Evolutionary conservation across 805 yeast genomes (phyloP), one percentile per base, ranked within the genome.

Genomic region (Starmerella stigmatis): DNA sequence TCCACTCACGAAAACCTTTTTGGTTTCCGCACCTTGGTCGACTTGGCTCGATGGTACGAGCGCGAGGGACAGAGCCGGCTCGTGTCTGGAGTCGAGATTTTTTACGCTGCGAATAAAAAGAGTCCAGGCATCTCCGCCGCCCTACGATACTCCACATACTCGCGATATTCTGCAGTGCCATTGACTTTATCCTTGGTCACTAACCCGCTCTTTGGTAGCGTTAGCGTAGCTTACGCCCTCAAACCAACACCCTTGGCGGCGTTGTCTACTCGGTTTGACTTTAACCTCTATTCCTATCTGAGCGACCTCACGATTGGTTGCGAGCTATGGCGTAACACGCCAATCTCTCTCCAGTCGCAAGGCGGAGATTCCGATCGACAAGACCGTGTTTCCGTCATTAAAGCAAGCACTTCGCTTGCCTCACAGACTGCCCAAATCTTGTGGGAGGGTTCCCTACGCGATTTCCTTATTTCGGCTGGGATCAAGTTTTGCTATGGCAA

Each of bases 41-140:
- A 81, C 57, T 66, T 86, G 25, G 68, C 66, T n/a, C 52, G 57
- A 8, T 62, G 64, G 50, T 31, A 47, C 7, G 56, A 53, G 15
- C 34, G 41, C 3, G 44, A 43, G 9, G 53, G 52, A 34, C 43
- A 57, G 47, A 78, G 92, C 12, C 76, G 76, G 35, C 71, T 78
- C 1, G 77, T 86, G 0, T 54, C 84, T 0, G 98, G 98, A 0
- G 75, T 81, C 9, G 98, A 92, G 64, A 52, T 86, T 4, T 92
- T 95, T 89, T 82, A 81, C 54, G 94, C 94, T 1, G 76, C 86
- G 0, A 62, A 72, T 36, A 80, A 83, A 37, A 80, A 85, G 73
- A 79, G 89, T 48, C 96, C 96, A 0, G 97, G 96, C 0, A 43
- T 88, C 16, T 84, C 95, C 0, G 75, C 94, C 1, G 89, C 94